phyloP scores from a whole-genome alignment of 805 yeast species.

The Metschnikowia colocasiae region DNA sequence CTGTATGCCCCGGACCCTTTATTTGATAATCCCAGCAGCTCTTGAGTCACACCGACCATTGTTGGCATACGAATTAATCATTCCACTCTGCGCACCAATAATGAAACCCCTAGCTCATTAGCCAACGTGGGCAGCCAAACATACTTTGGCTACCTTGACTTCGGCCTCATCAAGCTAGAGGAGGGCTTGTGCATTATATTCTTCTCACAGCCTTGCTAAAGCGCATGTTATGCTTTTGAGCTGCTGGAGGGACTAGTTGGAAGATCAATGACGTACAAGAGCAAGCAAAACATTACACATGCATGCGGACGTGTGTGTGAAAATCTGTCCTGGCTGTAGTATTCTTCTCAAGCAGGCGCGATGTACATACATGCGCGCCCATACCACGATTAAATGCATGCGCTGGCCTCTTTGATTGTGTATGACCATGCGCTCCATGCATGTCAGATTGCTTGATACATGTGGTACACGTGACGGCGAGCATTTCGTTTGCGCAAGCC shows the following conservation, averaged over 20 bases:
- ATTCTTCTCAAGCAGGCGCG: conserved; percentile 6
- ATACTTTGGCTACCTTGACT: neutral
- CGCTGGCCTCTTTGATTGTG: conserved; percentile 6
- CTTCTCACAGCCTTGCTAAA: neutral
- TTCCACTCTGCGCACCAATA: conserved; percentile 1
- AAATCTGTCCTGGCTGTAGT: conserved; percentile 6
- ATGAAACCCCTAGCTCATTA: neutral
- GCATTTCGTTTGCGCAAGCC: conserved; percentile 4
- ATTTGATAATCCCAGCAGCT: neutral
- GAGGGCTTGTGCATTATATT: neutral
- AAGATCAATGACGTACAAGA: conserved; percentile 1
- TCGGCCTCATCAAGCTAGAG: neutral
- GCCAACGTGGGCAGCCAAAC: neutral
- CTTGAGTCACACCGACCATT: neutral
- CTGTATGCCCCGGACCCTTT: neutral
- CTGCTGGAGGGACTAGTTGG: neutral
- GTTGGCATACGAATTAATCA: neutral
- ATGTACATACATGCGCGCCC: conserved; percentile 2
- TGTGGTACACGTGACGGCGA: neutral
- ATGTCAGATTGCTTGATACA: conserved; percentile 7
- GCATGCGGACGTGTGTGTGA: conserved; percentile 6
- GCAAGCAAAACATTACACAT: conserved; percentile 5
- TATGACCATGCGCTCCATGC: conserved; percentile 5
- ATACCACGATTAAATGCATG: conserved; percentile 2
- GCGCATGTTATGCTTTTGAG: neutral